Evolutionary conservation across 2,329 filamentous ascomycete species (phyloP).

Genomic region (Metarhizium humberi): DNA sequence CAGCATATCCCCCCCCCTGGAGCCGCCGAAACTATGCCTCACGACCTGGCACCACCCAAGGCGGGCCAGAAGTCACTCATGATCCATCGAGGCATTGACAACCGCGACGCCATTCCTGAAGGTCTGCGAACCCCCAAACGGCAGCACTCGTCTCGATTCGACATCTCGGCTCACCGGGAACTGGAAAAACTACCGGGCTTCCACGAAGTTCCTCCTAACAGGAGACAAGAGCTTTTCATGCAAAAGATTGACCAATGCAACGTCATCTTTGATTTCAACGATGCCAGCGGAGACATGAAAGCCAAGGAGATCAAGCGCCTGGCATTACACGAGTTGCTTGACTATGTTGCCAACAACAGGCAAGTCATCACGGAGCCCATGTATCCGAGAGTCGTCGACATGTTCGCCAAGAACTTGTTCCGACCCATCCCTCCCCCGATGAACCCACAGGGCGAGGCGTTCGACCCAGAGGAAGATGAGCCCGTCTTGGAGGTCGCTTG

Average conservation of each 20-base stretch:
- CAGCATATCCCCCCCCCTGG: constrained; percentile 85
- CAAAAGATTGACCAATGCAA: constrained; percentile 99
- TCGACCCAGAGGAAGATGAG: constrained; percentile 97
- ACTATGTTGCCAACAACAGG: constrained; percentile 97
- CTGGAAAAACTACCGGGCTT: constrained; percentile 96
- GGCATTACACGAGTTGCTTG: constrained; percentile 87
- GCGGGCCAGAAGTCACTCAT: constrained; percentile 81
- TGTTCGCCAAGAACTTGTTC: constrained; percentile 99
- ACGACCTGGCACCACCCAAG: constrained; percentile 90
- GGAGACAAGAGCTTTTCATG: constrained; percentile 96
- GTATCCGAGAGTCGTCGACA: constrained; percentile 97
- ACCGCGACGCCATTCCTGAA: constrained; percentile 85
- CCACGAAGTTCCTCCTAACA: constrained; percentile 91
- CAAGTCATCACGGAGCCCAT: constrained; percentile 98
- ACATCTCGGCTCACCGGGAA: constrained; percentile 94
- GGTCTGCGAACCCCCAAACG: constrained; percentile 91
- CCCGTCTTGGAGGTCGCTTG: constrained; percentile 96
- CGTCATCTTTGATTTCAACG: constrained; percentile 99
- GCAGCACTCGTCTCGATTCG: constrained; percentile 95
- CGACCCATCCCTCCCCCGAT: constrained; percentile 93
- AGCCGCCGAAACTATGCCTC: constrained; percentile 93
- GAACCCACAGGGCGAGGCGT: constrained; percentile 95
- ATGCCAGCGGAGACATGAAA: constrained; percentile 97
- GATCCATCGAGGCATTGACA: constrained; percentile 76
- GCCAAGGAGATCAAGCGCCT: constrained; percentile 98